Evolutionary conservation across 495 filamentous ascomycete species (phyloP), one percentile per base, ranked within the genome.

Genomic region (Alectoria sarmentosa): DNA sequence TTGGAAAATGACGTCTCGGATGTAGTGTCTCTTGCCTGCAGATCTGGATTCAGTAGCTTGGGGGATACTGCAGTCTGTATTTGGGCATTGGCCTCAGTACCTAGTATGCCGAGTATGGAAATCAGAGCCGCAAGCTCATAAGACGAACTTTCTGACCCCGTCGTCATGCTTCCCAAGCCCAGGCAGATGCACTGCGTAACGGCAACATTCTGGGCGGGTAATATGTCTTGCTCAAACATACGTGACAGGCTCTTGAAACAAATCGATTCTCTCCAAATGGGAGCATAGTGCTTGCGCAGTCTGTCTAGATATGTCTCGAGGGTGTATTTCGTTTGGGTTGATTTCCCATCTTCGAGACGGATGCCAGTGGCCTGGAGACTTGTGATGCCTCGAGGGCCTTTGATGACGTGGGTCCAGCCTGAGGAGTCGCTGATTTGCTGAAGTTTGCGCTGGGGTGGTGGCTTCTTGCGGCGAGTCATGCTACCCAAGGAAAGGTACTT

Each of bases 111-210:
- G 42, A 84, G 74, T 2, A 89, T 73, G n/a, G 73, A 73, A 15
- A 78, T 66, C 62, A 92, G 76, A 21, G 86, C 87, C 4, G 80
- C 86, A 11, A 90, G 78, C 70, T 92, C 87, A 64, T 78, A 81
- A 60, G 79, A 72, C 10, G 79, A 78, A 21, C 32, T 39, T 32
- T 48, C 37, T 5, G 44, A 52, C 23, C 63, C 63, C 8, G 62
- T 76, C 38, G 78, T 80, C 15, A 76, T 72, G 65, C 82, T 84
- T 0, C 83, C 83, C 5, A 86, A 74, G 19, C 83, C 83, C n/a
- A 86, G 74, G 60, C 78, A 79, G 9, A 85, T 72, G 57, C 81
- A 66, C n/a, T 61, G 66, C 5, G 63, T 54, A 19, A 74, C 66
- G 6, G 5, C 11, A 4, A 52, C n/a, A 4, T 67, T 30, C 1